phyloP scores from a whole-genome alignment of 2,329 filamentous ascomycete species.

The Penicillium palitans region DNA sequence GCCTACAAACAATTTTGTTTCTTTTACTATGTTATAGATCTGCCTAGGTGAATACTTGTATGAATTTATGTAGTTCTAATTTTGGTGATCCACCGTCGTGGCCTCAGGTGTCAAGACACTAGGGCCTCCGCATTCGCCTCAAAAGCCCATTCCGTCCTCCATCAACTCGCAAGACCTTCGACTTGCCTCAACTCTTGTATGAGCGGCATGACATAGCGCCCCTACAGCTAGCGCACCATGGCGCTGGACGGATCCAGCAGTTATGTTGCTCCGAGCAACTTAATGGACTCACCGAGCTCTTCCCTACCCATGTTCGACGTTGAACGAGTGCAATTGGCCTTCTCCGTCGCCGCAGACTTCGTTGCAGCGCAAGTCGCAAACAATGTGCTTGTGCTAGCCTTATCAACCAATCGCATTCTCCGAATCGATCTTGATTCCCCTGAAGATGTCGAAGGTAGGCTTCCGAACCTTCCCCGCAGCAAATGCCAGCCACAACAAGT shows the following conservation, averaged over 20 bases:
- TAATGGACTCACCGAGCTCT: constrained; percentile 59
- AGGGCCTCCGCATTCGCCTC: constrained; percentile 17
- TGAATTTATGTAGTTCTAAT: neutral
- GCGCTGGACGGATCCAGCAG: constrained; percentile 70
- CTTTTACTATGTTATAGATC: neutral
- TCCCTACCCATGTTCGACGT: constrained; percentile 89
- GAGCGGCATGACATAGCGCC: constrained; percentile 34
- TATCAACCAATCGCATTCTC: constrained; percentile 88
- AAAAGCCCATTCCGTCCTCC: constrained; percentile 25
- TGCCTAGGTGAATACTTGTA: neutral
- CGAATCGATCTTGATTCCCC: constrained; percentile 92
- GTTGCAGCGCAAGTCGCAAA: constrained; percentile 96
- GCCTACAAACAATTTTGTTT: neutral
- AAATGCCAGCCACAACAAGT: constrained; percentile 6
- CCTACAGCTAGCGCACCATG: constrained; percentile 53
- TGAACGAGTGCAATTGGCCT: constrained; percentile 87
- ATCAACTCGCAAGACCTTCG: constrained; percentile 2
- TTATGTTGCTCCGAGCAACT: constrained; percentile 67
- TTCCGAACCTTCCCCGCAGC: constrained; percentile 14
- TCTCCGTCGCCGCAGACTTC: constrained; percentile 91
- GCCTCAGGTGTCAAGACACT: constrained; percentile 12
- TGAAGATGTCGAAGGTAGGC: constrained; percentile 85
- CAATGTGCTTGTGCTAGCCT: constrained; percentile 88
- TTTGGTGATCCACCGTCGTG: neutral
- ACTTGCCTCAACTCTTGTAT: constrained; percentile 17